Conservation (phyloP, 2,329 filamentous ascomycete genomes). For the Sporothrix dimorphospora region DNA sequence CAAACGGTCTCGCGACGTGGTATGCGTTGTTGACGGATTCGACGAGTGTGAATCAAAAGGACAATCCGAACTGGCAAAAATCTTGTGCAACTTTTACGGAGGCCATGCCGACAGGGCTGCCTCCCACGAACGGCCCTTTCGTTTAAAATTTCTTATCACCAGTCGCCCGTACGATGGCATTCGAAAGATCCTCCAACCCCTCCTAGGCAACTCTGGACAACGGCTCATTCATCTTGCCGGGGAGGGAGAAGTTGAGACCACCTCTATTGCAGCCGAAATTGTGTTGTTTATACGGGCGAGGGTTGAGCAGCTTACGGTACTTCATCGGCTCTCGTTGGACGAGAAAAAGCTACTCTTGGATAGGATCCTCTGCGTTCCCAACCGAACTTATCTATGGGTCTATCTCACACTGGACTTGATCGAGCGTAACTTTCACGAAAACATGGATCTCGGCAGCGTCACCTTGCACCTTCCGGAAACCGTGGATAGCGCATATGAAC, state of each 20-base stretch:
- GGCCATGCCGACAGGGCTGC: neutral
- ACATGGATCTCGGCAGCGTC: constrained; percentile 21
- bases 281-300: constrained; percentile 17
- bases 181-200: constrained; percentile 34
- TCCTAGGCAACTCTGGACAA: too few relatives aligned
- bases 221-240: constrained; percentile 40
- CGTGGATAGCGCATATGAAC: constrained; percentile 35
- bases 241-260: constrained; percentile 35
- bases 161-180: constrained; percentile 43
- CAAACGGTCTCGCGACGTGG: neutral
- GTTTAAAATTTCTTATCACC: constrained; percentile 38
- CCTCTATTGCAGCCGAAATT: constrained; percentile 20
- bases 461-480: constrained; percentile 33
- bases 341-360: constrained; percentile 32
- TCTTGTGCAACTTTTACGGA: constrained; percentile 30
- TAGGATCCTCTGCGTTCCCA: constrained; percentile 31
- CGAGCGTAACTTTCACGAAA: constrained; percentile 39
- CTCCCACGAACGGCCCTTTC: too few relatives aligned
- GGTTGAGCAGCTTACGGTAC: constrained; percentile 26
- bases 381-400: constrained; percentile 47
- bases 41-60: constrained; percentile 37
- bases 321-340: constrained; percentile 26
- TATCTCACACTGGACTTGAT: constrained; percentile 40
- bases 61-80: neutral
- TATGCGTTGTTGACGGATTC: constrained; percentile 45